A percentile compares a stretch with the other conserved stretches of the same genome.
These are phyloP conservation scores for Oryza meyeriana DNA, from an alignment of 176 grass and related monocot genomes.

Conservation along the genomic window DNA sequence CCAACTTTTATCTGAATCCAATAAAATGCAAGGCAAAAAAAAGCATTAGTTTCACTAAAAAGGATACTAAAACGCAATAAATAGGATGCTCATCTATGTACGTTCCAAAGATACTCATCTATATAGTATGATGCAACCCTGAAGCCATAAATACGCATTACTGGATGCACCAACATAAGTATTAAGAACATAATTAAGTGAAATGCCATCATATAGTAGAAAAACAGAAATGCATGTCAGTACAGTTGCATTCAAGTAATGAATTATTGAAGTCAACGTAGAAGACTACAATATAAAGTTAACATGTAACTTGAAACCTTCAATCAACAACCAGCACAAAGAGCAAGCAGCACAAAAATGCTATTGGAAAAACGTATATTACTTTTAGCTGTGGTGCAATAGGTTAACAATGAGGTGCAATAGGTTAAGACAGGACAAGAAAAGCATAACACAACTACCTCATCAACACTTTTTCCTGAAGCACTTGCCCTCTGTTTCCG, in stretches of 20 bases:
- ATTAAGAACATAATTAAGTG: neutral
- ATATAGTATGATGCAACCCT: neutral
- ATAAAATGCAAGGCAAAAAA: neutral
- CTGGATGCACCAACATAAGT: neutral
- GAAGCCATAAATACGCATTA: neutral
- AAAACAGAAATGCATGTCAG: neutral
- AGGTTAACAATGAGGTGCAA: neutral
- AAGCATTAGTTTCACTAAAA: neutral
- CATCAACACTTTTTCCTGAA: constrained; percentile 58
- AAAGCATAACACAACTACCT: constrained; percentile 52
- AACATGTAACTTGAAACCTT: neutral
- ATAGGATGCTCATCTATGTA: neutral
- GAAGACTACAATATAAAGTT: constrained; percentile 1
- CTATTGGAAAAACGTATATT: neutral
- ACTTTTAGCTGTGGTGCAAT: neutral
- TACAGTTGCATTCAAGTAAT: neutral
- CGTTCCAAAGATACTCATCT: neutral
- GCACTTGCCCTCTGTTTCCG: constrained; percentile 56
- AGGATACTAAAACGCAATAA: neutral
- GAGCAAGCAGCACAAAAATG: neutral
- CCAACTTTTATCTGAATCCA: constrained; percentile 3
- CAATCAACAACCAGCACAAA: constrained; percentile 5
- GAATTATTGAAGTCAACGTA: neutral
- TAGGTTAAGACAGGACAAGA: neutral
- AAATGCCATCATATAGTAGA: neutral